Percentiles rank a stretch among this genome's conserved stretches.
Evolutionary conservation across 108 stramenopile genomes (phyloP).

Genomic region (Skeletonema menzelii): DNA sequence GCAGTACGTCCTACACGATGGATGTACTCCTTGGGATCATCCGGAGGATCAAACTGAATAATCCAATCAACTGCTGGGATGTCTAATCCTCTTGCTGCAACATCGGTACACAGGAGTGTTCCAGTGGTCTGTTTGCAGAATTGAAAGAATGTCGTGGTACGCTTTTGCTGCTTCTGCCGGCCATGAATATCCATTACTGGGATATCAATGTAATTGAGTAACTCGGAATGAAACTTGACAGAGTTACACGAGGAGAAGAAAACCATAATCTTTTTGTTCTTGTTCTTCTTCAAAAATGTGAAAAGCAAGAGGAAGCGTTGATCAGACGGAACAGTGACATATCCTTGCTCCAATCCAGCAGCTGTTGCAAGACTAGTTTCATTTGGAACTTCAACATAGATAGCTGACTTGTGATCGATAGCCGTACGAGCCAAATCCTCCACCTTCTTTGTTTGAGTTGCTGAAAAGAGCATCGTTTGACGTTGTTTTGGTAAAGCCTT

Average conservation of each 20-base stretch:
- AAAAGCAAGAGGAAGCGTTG: slow-evolving; percentile 97
- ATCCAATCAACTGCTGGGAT: slow-evolving; percentile 99
- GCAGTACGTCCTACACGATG: slow-evolving; percentile 93
- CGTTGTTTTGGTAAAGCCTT: slow-evolving; percentile 93
- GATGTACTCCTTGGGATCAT: slow-evolving; percentile 99
- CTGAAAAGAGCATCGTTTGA: slow-evolving; percentile 98
- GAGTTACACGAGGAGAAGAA: slow-evolving; percentile 99
- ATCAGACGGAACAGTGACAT: slow-evolving; percentile 96
- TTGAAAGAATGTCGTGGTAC: slow-evolving; percentile 98
- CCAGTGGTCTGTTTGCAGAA: slow-evolving; percentile 95
- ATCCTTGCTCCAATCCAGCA: slow-evolving; percentile 95
- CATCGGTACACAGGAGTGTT: slow-evolving; percentile 97
- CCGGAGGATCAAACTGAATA: slow-evolving; percentile 99
- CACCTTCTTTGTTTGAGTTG: slow-evolving; percentile 98
- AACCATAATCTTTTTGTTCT: slow-evolving; percentile 99
- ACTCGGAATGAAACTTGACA: slow-evolving; percentile 98
- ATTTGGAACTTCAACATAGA: slow-evolving; percentile 94
- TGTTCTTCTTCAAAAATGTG: slow-evolving; percentile 98
- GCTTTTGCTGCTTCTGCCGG: slow-evolving; percentile 97
- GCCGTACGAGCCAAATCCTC: slow-evolving; percentile 95
- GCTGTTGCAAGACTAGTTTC: slow-evolving; percentile 89
- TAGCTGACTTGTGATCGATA: slow-evolving; percentile 85
- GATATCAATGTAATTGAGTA: slow-evolving; percentile 98
- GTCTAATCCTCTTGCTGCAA: slow-evolving; percentile 97
- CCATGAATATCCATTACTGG: slow-evolving; percentile 99